Percentiles rank a stretch among this genome's conserved stretches.
Conservation (phyloP, 345 rosid genomes). For the Populus davidiana region DNA sequence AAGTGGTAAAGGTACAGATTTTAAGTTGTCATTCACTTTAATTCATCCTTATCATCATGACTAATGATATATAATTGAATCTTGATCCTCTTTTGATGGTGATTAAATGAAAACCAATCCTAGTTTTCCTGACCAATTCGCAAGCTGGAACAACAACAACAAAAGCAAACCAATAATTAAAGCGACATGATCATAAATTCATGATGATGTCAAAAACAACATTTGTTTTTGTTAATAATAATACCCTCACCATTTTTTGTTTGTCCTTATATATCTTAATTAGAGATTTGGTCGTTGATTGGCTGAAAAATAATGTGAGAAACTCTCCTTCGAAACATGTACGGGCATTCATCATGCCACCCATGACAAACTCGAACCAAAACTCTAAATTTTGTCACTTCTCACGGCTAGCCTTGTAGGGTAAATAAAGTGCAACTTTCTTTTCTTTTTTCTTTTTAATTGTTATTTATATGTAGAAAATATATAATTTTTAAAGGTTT, state of each 20-base stretch:
- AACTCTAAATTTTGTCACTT: not conserved
- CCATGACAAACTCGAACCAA: not conserved
- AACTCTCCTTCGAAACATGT: not conserved
- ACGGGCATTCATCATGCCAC: not conserved
- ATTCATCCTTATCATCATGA: not conserved
- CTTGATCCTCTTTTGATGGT: not conserved
- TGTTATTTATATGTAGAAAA: too few species aligned
- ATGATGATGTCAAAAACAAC: not conserved
- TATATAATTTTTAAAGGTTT: too few species aligned
- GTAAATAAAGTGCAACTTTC: too few species aligned
- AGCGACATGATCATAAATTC: not conserved
- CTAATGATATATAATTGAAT: not conserved
- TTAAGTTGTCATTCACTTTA: not conserved
- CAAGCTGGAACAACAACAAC: not conserved
- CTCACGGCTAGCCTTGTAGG: not conserved
- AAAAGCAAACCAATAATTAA: not conserved
- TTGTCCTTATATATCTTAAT: not conserved
- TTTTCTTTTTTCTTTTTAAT: too few species aligned
- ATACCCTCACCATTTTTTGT: not conserved
- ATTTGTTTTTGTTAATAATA: not conserved
- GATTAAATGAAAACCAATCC: not conserved
- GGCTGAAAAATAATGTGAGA: not conserved
- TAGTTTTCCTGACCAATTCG: slow-evolving; percentile 4
- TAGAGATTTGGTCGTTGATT: slow-evolving; percentile 12
- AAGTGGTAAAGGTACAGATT: not conserved